Percentiles rank a stretch among this genome's conserved stretches.
Conservation (phyloP, 2,329 filamentous ascomycete species). For the Didymella sp. region DNA sequence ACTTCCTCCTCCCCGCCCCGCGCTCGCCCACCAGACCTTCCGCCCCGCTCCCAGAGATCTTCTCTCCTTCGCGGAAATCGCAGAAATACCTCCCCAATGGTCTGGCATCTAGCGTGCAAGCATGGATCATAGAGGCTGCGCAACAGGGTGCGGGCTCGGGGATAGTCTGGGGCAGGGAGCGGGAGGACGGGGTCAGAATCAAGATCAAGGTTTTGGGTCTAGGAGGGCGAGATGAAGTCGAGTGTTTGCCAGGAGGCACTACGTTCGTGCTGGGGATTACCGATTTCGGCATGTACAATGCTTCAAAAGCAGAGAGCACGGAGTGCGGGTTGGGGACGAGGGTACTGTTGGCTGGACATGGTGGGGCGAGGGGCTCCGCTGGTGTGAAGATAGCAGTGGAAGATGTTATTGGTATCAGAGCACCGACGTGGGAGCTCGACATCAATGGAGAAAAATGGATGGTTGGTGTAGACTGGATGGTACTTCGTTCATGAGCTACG, state of each 20-base stretch:
- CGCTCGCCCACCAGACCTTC: constrained; percentile 33
- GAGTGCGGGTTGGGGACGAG: background rate
- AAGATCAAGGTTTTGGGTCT: constrained; percentile 11
- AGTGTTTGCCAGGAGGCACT: constrained; percentile 32
- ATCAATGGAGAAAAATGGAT: constrained; percentile 46
- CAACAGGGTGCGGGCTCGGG: constrained; percentile 17
- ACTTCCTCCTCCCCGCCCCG: constrained; percentile 50
- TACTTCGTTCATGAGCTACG: constrained; percentile 26
- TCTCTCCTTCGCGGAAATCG: constrained; percentile 60
- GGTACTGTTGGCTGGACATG: constrained; percentile 41
- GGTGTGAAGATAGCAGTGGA: constrained; percentile 35
- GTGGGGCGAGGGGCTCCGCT: constrained; percentile 27
- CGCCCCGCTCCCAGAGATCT: constrained; percentile 58
- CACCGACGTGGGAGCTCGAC: constrained; percentile 53
- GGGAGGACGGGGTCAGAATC: constrained; percentile 37
- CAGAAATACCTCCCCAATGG: constrained; percentile 59
- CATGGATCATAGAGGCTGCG: constrained; percentile 59
- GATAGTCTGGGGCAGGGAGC: constrained; percentile 27
- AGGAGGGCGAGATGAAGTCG: constrained; percentile 16
- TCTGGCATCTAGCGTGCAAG: constrained; percentile 57
- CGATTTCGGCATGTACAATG: constrained; percentile 26
- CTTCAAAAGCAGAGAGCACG: constrained; percentile 11
- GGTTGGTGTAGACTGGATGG: constrained; percentile 54
- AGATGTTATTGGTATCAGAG: constrained; percentile 45
- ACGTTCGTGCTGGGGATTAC: constrained; percentile 31